Base-by-base conservation (phyloP, 83 land plant species). In the Picea engelmannii region DNA sequence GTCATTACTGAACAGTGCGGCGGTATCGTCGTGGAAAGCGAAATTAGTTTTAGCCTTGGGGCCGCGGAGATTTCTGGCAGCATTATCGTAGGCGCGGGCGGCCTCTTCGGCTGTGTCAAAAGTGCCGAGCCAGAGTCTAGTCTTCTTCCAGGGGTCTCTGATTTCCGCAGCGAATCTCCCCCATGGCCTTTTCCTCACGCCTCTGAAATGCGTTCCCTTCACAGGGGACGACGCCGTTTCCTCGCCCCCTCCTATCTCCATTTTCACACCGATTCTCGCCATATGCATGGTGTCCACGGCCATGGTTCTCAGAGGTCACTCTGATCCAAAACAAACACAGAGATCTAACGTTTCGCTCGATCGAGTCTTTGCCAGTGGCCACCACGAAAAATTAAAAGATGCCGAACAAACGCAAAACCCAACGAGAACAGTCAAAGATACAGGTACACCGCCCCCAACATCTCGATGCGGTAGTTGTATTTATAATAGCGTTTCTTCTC, bases 1-100 rank as follows among this genome's bases (percentile, higher is more conserved):
- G 11, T 17, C 62, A 61, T 58, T 55, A 38, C 27, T 6, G 3
- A 55, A 18, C 35, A 76, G n/a, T n/a, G n/a, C n/a, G n/a, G n/a
- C n/a, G n/a, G n/a, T 55, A 55, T 42, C 55, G 47, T 17, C 16
- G 1, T 12, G 21, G 77, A 74, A 40, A 58, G 60, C 62, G 7
- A 76, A 76, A 18, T 76, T 76, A 9, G 78, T 76, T 15, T 76
- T 76, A 7, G 78, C 78, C 78, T 76, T 76, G n/a, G 78, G 62
- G 38, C 78, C 78, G 3, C 78, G 78, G 9, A 76, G 78, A 17
- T 24, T 55, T 55, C 78, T 52, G 9, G 78, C 78, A 18, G 62
- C 78, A 15, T 25, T 11, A 11, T 76, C 78, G 61, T 76, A 76
- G 11, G 78, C 78, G 60, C 78, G 16, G 62, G 78, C 62, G 62